phyloP scores from a whole-genome alignment of 2,329 filamentous ascomycete species.

The Ceratocystis papillata region DNA sequence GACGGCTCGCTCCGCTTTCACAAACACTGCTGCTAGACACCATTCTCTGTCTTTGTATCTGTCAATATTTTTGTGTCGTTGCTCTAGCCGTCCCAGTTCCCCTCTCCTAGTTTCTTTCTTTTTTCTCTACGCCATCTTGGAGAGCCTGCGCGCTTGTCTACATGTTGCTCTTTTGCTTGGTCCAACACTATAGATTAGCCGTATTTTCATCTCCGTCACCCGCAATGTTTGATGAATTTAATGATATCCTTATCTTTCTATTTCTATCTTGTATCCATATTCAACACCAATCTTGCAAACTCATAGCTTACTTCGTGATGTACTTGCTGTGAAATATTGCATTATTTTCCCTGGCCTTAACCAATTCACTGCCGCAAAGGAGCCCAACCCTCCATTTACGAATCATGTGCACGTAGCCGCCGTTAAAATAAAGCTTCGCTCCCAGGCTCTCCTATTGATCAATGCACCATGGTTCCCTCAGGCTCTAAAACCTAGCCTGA shows the following conservation, averaged over 20 bases:
- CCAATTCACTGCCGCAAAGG: too few relatives aligned
- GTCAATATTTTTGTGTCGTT: not conserved
- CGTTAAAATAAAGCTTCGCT: not conserved
- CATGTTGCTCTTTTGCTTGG: not conserved
- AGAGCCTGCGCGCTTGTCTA: not conserved
- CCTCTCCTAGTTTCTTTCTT: not conserved
- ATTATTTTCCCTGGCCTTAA: too few relatives aligned
- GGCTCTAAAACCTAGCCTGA: not conserved
- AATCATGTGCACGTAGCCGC: not conserved
- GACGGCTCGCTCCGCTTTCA: conserved; percentile 29
- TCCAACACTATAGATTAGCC: too few relatives aligned
- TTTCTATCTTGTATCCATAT: too few relatives aligned
- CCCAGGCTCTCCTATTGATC: not conserved
- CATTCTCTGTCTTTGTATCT: not conserved
- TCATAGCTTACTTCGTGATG: too few relatives aligned
- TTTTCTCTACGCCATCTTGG: not conserved
- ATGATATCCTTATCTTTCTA: too few relatives aligned
- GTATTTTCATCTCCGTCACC: too few relatives aligned
- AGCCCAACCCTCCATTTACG: too few relatives aligned
- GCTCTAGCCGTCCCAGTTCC: not conserved
- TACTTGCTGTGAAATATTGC: too few relatives aligned
- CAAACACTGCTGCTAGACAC: conserved; percentile 29
- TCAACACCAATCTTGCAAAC: too few relatives aligned
- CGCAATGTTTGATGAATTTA: too few relatives aligned
- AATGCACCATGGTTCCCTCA: not conserved